Base-by-base conservation (phyloP, 2,329 filamentous ascomycete genomes). In the Fusarium praegraminearum region DNA sequence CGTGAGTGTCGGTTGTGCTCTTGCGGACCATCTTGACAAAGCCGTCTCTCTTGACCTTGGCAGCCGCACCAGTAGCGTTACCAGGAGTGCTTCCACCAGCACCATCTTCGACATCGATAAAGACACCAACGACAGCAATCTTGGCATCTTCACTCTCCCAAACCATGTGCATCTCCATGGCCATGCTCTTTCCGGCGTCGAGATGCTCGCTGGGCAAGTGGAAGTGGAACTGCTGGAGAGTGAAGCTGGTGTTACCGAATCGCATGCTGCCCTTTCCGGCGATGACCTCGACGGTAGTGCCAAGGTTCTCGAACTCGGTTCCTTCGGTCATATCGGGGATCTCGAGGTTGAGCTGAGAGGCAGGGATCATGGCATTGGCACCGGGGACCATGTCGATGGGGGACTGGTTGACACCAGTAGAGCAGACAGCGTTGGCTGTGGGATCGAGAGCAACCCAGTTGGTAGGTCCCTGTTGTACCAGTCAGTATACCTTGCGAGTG, bases 141-240 rank as follows among this genome's bases (percentile, higher is more conserved):
- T 74, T 33, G 2, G 58, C 44, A 9, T 59, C 69, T 0, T 50
- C 60, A 2, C 71, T 70, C 46, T 75, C 54, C 74, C 76, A 78
- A 22, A 77, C 76, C 70, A 78, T 74, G 50, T 78, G 74, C 65
- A 74, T 70, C 73, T 80, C 68, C 76, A 76, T 76, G 10, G 75
- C 73, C 55, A 69, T 69, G 38, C 75, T 77, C 10, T 68, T 70
- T 28, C 81, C 76, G 76, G 81, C 70, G 72, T 89, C 78, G 35
- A 83, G 81, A 69, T 90, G 87, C 79, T 90, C 87, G 45, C 85
- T 85, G 1, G 87, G 87, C 0, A 85, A 84, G 75, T 89, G 87
- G 78, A 89, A 87, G 75, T 89, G 87, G 78, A 88, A 89, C 71
- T 89, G 87, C 38, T 78, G 77, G 20, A 89, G 79, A 1, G 69